phyloP scores from a whole-genome alignment of 352 stramenopile species.

The Pythium brachiatum region DNA sequence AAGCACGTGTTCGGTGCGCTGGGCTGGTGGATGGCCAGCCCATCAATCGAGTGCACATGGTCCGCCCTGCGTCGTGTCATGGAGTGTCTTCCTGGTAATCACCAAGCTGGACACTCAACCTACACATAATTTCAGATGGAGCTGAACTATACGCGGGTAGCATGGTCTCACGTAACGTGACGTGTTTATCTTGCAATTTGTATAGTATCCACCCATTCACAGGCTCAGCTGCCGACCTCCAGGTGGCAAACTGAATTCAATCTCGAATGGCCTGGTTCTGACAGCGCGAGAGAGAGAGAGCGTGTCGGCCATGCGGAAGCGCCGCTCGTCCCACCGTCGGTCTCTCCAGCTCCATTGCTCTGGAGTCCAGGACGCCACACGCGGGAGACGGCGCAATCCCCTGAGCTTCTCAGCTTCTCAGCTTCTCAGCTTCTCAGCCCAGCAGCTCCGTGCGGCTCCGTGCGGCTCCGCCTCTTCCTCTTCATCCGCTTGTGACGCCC shows the following conservation, averaged over 20 bases:
- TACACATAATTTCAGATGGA: neutral
- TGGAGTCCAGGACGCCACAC: neutral
- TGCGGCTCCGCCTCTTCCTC: neutral
- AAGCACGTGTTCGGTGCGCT: neutral
- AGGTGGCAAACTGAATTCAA: slow-evolving; percentile 14
- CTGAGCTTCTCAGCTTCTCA: neutral
- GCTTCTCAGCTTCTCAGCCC: slow-evolving; percentile 12
- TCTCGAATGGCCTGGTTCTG: neutral
- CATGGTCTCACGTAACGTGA: neutral
- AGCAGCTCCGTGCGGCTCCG: slow-evolving; percentile 9
- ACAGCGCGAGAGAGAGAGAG: neutral
- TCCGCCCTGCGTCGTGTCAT: neutral
- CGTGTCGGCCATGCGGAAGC: neutral
- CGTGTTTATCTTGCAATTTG: neutral
- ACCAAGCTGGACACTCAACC: neutral
- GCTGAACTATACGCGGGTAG: neutral
- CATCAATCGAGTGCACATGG: neutral
- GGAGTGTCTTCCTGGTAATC: neutral
- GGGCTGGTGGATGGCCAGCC: neutral
- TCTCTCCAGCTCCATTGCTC: neutral
- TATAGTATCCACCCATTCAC: neutral
- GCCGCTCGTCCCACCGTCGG: neutral
- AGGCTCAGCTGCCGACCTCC: neutral
- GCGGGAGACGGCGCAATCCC: neutral
- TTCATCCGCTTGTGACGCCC: neutral